These are phyloP conservation scores for Krasilnikovozyma curviuscula DNA, from an alignment of 768 basidiomycete genomes.

Conservation along the genomic window DNA sequence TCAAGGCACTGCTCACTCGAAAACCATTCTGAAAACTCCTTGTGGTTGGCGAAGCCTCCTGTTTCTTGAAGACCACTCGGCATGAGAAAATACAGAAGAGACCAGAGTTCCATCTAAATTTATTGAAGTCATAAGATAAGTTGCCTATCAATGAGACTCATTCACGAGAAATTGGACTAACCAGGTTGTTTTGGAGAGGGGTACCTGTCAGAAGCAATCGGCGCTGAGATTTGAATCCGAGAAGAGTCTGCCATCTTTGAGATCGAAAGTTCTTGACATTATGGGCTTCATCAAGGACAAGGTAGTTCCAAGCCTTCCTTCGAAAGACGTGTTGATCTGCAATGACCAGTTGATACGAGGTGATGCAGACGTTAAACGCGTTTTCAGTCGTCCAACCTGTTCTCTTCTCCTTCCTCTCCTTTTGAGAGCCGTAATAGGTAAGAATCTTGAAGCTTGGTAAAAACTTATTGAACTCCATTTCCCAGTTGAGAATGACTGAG, in stretches of 20 bases:
- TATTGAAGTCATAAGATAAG: background rate
- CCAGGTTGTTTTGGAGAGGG: slow-evolving; percentile 26
- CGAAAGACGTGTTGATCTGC: slow-evolving; percentile 80
- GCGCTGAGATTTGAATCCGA: slow-evolving; percentile 47
- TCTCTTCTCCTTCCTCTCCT: slow-evolving; percentile 71
- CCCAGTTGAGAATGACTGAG: slow-evolving; percentile 30
- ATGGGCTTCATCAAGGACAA: slow-evolving; percentile 89
- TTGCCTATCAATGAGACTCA: background rate
- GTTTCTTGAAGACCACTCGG: slow-evolving; percentile 24
- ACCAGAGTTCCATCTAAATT: slow-evolving; percentile 33
- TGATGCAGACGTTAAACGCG: slow-evolving; percentile 84
- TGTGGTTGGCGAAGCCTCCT: slow-evolving; percentile 61
- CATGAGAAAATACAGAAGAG: slow-evolving; percentile 29
- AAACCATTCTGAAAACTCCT: slow-evolving; percentile 92
- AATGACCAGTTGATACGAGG: slow-evolving; percentile 80
- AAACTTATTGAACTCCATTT: slow-evolving; percentile 31
- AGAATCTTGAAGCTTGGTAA: slow-evolving; percentile 28
- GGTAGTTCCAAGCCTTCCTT: slow-evolving; percentile 84
- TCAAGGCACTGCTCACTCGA: slow-evolving; percentile 45
- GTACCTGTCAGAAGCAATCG: slow-evolving; percentile 25
- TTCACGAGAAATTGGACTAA: background rate
- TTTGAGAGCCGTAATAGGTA: slow-evolving; percentile 37
- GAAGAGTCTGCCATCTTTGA: slow-evolving; percentile 75
- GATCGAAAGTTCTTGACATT: slow-evolving; percentile 96
- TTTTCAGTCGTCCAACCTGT: slow-evolving; percentile 79